Base-by-base conservation (phyloP, 371 early-diverging fungal genomes). In the Nosema muscidifuracis region DNA sequence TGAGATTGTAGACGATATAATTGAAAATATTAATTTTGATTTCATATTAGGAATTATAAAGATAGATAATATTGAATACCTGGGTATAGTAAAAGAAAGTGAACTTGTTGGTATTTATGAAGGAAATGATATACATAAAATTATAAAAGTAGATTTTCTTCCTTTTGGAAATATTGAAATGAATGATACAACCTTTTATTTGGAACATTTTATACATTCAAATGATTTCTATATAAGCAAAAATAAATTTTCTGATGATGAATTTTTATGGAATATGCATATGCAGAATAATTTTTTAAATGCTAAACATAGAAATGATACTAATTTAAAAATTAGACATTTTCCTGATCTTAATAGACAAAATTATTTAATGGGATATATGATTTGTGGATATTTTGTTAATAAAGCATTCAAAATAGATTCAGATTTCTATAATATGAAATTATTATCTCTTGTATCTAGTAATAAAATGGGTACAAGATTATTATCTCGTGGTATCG, bases 381-480 rank as follows among this genome's bases (percentile, higher is more conserved):
- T 77, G 31, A 50, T 77, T 43, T 73, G 77, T 60, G 77, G 77
- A 10, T 77, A 63, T 43, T 73, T 72, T 40, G 66, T 26, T 22
- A 33, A 18, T 0, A 36, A 65, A 28, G 18, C 51, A 31, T 63
- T 64, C 20, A 67, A 36, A 61, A 28, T 42, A 22, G 31, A 51
- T 20, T 43, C 15, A 13, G 43, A 28, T 2, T 51, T 65, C 9
- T 71, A 73, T 31, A n/a, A 31, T 18, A 47, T 73, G 36, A 57
- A 51, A 56, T 68, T 77, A 55, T 60, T 64, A 15, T 77, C 77
- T n/a, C 34, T 69, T n/a, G 67, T 80, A 6, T 77, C 71, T 26
- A 69, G 33, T n/a, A 71, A 56, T 24, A 76, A 72, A 55, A 68
- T 80, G 38, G 80, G 80, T 3, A 58, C 80, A 50, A 71, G 80